A percentile compares a stretch with the other conserved stretches of the same genome.
Conservation (phyloP, 2,329 filamentous ascomycete species). For the Penicillium sp. region DNA sequence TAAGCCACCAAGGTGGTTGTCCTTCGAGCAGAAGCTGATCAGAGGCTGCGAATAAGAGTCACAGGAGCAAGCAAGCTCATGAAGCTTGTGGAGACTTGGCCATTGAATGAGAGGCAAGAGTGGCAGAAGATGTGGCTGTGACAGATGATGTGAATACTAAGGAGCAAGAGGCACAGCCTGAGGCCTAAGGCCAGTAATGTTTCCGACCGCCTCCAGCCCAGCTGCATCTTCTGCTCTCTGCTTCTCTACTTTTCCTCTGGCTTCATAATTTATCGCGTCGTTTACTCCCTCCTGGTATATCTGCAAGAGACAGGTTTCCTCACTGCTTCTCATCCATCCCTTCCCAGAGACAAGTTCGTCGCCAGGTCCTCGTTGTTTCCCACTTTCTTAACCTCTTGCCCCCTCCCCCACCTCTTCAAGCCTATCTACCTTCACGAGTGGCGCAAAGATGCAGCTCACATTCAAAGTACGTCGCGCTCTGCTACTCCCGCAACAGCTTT, state of each 20-base stretch:
- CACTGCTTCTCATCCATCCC: background rate
- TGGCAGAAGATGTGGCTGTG: constrained; percentile 18
- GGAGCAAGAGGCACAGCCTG: background rate
- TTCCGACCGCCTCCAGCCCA: constrained; percentile 23
- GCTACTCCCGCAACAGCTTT: constrained; percentile 14
- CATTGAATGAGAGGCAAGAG: background rate
- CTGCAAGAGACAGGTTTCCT: constrained; percentile 5
- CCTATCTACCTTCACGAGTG: constrained; percentile 36
- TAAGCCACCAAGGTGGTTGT: background rate
- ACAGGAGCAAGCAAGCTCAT: too few relatives aligned
- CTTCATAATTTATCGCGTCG: constrained; percentile 25
- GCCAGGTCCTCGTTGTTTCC: background rate
- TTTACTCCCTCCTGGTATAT: constrained; percentile 13
- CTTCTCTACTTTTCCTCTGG: constrained; percentile 17
- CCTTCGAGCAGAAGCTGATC: background rate
- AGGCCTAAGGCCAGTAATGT: background rate
- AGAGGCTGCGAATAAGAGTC: background rate
- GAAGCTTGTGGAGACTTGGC: too few relatives aligned
- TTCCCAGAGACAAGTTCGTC: constrained; percentile 1
- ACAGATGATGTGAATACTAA: too few relatives aligned
- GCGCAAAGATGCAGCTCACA: constrained; percentile 68
- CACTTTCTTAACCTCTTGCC: constrained; percentile 13
- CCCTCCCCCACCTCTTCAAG: constrained; percentile 24
- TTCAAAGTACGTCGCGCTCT: constrained; percentile 62
- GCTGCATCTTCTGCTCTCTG: constrained; percentile 1